Evolutionary conservation across 331 rosid species (phyloP), one percentile per base, ranked within the genome.

Genomic region (Arachis monticola): DNA sequence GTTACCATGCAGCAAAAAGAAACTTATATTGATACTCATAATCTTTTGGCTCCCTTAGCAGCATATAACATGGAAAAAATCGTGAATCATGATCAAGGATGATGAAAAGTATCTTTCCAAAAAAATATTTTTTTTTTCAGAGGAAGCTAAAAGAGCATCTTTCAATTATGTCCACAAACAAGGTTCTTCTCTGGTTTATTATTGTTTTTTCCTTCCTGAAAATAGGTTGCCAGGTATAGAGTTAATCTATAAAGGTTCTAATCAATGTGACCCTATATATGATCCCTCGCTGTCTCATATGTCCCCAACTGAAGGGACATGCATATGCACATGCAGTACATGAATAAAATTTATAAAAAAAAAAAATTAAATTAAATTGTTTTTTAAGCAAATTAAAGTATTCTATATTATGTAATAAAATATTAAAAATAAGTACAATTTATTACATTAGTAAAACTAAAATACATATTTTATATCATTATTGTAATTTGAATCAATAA

Each of bases 271-370:
- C 66, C 73, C 66, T 42, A 48, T n/a, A 30, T 31, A 66, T 55
- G 44, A 63, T 57, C 11, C 4, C 47, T 79, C 64, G 10, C 55
- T 58, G 30, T 44, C 53, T 17, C 69, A 52, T 51, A 55, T 78
- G 78, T 64, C 66, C 53, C 74, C 69, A 47, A 32, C 46, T 56
- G 67, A 72, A 79, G 67, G 78, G 58, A 79, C 78, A 58, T 46
- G 70, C 83, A 79, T 72, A 79, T 72, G 83, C 82, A 64, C 53
- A 47, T 57, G 73, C 4, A 27, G 30, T 27, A 27, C 30, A 27
- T 27, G 30, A 27, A 27, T 27, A 27, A 27, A 27, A 27, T 27
- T 27, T 27, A 27, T 27, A 27, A 27, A 27, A 27, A 27, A 27
- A 27, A 27, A 27, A 27, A 22, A 22, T 22, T 27, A 27, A 27